These are phyloP conservation scores for Aspergillus panamensis DNA, from an alignment of 495 filamentous ascomycete genomes.

Conservation along the genomic window DNA sequence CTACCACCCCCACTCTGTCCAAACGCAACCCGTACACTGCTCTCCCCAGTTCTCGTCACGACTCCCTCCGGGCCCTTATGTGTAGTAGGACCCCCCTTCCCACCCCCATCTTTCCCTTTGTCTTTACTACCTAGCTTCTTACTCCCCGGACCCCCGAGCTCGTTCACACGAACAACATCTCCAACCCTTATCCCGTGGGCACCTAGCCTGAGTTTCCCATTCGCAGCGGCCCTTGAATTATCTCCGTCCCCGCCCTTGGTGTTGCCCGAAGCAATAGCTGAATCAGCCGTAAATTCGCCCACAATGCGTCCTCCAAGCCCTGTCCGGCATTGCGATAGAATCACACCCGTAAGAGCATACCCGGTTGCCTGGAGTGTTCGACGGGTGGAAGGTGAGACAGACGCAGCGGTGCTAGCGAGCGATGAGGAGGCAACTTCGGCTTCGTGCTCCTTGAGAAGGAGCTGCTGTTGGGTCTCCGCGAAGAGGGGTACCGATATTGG, in stretches of 20 bases:
- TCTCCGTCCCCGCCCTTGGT: slow-evolving; percentile 23
- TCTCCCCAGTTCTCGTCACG: slow-evolving; percentile 63
- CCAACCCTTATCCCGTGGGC: slow-evolving; percentile 84
- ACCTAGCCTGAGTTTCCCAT: slow-evolving; percentile 47
- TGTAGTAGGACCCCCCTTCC: slow-evolving; percentile 51
- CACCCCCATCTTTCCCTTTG: slow-evolving; percentile 64
- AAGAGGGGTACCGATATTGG: slow-evolving; percentile 68
- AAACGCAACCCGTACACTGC: slow-evolving; percentile 62
- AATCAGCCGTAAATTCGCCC: slow-evolving; percentile 73
- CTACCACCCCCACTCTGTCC: slow-evolving; percentile 54
- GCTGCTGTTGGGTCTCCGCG: slow-evolving; percentile 70
- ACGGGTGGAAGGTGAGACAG: slow-evolving; percentile 69
- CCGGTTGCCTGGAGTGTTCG: slow-evolving; percentile 77
- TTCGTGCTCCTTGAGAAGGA: slow-evolving; percentile 73
- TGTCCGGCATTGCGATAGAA: slow-evolving; percentile 75
- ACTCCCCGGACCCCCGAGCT: slow-evolving; percentile 65
- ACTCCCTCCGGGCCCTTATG: slow-evolving; percentile 69
- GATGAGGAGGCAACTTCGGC: slow-evolving; percentile 54
- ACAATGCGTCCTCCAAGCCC: slow-evolving; percentile 86
- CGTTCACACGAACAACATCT: slow-evolving; percentile 79
- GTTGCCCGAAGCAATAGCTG: slow-evolving; percentile 51
- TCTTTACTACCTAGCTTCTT: slow-evolving; percentile 58
- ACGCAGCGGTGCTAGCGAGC: slow-evolving; percentile 63
- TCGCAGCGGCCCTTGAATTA: slow-evolving; percentile 31
- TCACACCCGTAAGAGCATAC: slow-evolving; percentile 78